Evolutionary conservation across 2,329 filamentous ascomycete genomes (phyloP).

Genomic region (Fusarium penzigii): DNA sequence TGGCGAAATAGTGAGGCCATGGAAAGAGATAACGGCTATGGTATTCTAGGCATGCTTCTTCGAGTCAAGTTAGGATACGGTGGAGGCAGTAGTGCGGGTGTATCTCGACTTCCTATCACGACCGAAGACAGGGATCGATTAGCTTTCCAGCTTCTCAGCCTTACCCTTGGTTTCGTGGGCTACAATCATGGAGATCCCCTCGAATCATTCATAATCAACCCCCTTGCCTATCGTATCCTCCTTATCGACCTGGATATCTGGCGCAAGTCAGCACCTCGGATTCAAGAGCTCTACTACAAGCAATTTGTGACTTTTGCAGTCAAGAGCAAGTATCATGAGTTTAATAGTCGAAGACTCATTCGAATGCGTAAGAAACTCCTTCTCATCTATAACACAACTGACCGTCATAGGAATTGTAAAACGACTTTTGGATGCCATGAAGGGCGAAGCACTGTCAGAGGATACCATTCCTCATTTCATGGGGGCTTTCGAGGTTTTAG

Average conservation of each 20-base stretch:
- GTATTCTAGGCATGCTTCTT: conserved; percentile 79
- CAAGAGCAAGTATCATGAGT: conserved; percentile 88
- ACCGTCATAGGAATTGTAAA: conserved; percentile 74
- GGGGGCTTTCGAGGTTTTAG: conserved; percentile 73
- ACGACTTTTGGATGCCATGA: conserved; percentile 84
- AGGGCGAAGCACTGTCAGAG: conserved; percentile 74
- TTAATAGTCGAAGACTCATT: conserved; percentile 83
- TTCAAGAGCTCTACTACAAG: conserved; percentile 87
- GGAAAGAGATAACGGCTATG: conserved; percentile 93
- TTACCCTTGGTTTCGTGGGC: conserved; percentile 84
- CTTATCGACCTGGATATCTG: conserved; percentile 93
- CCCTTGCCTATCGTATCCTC: conserved; percentile 87
- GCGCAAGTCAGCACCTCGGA: conserved; percentile 74
- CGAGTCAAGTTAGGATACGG: conserved; percentile 74
- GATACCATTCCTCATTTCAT: conserved; percentile 77
- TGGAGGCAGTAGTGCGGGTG: conserved; percentile 32
- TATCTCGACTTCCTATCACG: conserved; percentile 46
- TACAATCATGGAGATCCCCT: conserved; percentile 79
- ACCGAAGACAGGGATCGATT: conserved; percentile 56
- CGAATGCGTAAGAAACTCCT: conserved; percentile 74
- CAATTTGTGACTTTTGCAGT: conserved; percentile 88
- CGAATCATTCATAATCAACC: conserved; percentile 93
- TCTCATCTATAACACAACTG: conserved; percentile 5
- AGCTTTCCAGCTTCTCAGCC: conserved; percentile 66
- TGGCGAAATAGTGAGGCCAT: conserved; percentile 99